These are phyloP conservation scores for Lolium perenne DNA, from an alignment of 176 grass and related monocot species.

Conservation along the genomic window DNA sequence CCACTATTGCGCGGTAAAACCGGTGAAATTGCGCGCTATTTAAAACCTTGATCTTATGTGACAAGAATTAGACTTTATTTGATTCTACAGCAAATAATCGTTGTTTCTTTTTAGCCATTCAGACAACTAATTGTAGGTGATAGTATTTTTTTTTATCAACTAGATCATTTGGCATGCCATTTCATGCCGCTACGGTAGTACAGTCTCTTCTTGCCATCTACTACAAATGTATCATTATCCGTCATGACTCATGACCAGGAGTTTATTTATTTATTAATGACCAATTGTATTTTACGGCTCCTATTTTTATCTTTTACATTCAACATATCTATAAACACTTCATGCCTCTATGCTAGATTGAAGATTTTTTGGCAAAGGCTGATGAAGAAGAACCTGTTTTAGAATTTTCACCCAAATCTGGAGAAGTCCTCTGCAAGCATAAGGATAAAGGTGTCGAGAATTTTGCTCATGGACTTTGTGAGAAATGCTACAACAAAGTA, in stretches of 20 bases:
- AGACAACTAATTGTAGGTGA: neutral
- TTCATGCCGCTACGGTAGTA: neutral
- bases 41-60: neutral
- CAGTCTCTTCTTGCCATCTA: constrained; percentile 13
- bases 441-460: constrained; percentile 58
- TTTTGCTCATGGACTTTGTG: constrained; percentile 99
- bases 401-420: constrained; percentile 55
- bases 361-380: constrained; percentile 79
- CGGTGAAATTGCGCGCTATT: too few species aligned
- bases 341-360: constrained; percentile 62
- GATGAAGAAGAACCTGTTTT: constrained; percentile 56
- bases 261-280: neutral
- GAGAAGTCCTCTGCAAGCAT: constrained; percentile 87
- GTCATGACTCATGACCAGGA: neutral
- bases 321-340: constrained; percentile 31
- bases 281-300: neutral
- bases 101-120: constrained; percentile 9
- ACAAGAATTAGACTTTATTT: constrained; percentile 28
- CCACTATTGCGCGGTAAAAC: too few species aligned
- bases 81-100: neutral
- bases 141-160: neutral
- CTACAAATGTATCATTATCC: neutral
- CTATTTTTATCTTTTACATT: neutral
- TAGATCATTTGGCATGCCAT: constrained; percentile 9
- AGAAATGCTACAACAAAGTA: constrained; percentile 92